Base-by-base conservation (phyloP, 257 asterid species). In the Petunia secreta region DNA sequence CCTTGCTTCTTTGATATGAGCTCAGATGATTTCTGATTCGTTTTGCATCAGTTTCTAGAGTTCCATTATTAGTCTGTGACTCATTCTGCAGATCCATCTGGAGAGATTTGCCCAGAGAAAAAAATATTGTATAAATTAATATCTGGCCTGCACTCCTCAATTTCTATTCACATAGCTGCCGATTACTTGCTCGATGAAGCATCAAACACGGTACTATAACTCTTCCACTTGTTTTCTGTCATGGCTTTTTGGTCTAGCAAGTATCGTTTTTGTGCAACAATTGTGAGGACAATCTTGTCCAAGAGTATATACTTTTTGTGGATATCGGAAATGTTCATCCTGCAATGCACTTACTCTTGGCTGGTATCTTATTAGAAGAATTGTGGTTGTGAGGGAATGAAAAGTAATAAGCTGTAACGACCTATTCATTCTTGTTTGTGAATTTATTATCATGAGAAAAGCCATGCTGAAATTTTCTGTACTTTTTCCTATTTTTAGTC, bases 131-230 rank as follows among this genome's bases (percentile, higher is more conserved):
- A 89, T 87, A 92, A 91, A 87, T 86, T 92, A 85, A 87, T 91
- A 78, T 92, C 97, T 80, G 95, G 97, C 67, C 91, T 92, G 55
- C 97, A 92, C 84, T 90, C 95, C 41, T 92, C 97, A 76, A 92
- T 92, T 75, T 89, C 95, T 54, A 80, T 90, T 84, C 97, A 89
- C 79, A 90, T 90, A 8, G 93, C 92, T 37, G 88, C 87, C 65
- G 92, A 89, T 8, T 92, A 90, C 87, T 88, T 88, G 60, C 88
- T 92, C 58, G 95, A 92, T 75, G 95, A 89, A 85, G 85, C 80
- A 85, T 84, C 87, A 69, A 81, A 89, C 88, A 86, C n/a, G 80
- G 93, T 92, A 90, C 44, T 52, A 38, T 63, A 65, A 64, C 62
- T 8, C 41, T 73, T 64, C 58, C 76, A 60, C 71, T 46, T 71